Evolutionary conservation across 2,329 filamentous ascomycete genomes (phyloP).

Genomic region (Hypoxylon sp.): DNA sequence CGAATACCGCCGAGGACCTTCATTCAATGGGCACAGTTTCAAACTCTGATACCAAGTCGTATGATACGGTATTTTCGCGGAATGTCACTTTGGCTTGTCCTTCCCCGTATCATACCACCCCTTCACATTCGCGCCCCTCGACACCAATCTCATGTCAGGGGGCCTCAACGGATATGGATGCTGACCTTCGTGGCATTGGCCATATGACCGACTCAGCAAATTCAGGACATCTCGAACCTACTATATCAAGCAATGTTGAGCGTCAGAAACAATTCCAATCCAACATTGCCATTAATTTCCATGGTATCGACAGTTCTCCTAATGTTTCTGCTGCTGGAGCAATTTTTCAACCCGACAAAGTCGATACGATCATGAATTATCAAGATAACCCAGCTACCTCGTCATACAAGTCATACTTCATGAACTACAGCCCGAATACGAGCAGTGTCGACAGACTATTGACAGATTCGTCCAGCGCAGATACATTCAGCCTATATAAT

Average conservation of each 20-base stretch:
- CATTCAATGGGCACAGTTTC: slow-evolving; percentile 15
- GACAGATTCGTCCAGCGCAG: not conserved
- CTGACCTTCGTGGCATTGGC: slow-evolving; percentile 13
- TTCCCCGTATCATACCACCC: slow-evolving; percentile 18
- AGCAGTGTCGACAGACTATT: not conserved
- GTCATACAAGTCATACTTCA: not conserved
- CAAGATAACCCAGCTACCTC: not conserved
- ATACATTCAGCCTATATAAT: not conserved
- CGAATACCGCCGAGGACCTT: slow-evolving; percentile 11
- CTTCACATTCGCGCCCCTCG: slow-evolving; percentile 17
- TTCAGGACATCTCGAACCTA: not conserved
- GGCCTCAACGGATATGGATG: slow-evolving; percentile 2
- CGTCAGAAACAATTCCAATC: not conserved
- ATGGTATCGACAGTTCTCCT: not conserved
- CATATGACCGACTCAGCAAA: not conserved
- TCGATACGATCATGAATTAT: not conserved
- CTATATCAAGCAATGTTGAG: not conserved
- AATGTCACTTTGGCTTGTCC: slow-evolving; percentile 2
- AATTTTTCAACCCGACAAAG: not conserved
- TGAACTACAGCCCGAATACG: not conserved
- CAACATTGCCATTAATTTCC: not conserved
- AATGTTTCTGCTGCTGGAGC: not conserved
- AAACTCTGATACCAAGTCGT: slow-evolving; percentile 20
- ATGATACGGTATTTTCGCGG: slow-evolving; percentile 14
- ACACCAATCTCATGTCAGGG: slow-evolving; percentile 2